These are phyloP conservation scores for Nicotiana tomentosiformis DNA, from an alignment of 257 asterid species.

Conservation along the genomic window DNA sequence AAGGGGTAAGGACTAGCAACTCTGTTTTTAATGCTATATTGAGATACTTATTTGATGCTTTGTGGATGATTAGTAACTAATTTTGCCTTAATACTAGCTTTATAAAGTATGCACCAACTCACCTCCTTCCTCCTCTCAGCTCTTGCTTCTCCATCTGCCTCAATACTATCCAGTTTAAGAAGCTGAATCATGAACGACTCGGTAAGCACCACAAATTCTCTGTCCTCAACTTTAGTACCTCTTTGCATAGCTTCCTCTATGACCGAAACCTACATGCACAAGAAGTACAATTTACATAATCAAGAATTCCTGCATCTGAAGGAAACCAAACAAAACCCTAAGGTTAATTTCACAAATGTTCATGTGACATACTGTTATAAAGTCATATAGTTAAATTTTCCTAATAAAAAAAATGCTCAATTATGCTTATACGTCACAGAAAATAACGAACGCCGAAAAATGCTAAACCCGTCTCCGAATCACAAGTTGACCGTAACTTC, in stretches of 20 bases:
- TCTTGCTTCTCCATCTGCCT: conserved; percentile 25
- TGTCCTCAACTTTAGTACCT: conserved; percentile 12
- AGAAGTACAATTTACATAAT: neutral
- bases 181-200: conserved; percentile 28
- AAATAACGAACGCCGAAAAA: no score
- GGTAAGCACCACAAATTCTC: conserved; percentile 17
- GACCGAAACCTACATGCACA: conserved; percentile 13
- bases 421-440: no score
- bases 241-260: conserved; percentile 19
- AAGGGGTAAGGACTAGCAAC: neutral
- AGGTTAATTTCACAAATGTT: neutral
- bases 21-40: neutral
- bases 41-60: no score
- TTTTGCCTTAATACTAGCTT: neutral
- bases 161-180: conserved; percentile 25
- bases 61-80: neutral
- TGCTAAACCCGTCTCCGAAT: neutral
- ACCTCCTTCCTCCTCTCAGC: conserved; percentile 24
- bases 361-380: neutral
- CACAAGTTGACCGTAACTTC: neutral
- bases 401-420: neutral
- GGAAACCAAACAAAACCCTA: neutral
- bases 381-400: neutral
- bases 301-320: neutral
- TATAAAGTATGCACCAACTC: neutral